Conservation (phyloP, 192 early-diverging fungal genomes). For the Linnemannia elongata region DNA sequence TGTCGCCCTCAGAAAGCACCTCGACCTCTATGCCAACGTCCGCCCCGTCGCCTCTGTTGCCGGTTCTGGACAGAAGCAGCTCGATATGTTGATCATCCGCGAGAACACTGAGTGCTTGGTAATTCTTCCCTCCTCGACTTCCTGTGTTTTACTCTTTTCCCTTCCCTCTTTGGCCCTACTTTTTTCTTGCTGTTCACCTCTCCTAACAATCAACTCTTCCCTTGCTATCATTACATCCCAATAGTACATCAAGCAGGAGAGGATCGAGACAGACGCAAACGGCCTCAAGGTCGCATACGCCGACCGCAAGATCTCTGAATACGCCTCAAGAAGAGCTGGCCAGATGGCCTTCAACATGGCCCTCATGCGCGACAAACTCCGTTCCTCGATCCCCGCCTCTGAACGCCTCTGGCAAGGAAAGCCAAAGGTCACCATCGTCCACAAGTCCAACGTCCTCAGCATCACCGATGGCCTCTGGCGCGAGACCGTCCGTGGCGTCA, state of each 20-base stretch:
- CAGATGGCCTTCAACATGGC: slow-evolving; percentile 96
- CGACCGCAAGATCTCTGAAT: slow-evolving; percentile 92
- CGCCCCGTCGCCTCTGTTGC: slow-evolving; percentile 89
- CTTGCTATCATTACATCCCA: background rate
- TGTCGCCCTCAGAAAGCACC: slow-evolving; percentile 93
- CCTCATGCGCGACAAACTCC: slow-evolving; percentile 78
- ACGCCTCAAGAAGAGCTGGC: slow-evolving; percentile 88
- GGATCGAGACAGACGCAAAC: slow-evolving; percentile 73
- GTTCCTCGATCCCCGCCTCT: slow-evolving; percentile 64
- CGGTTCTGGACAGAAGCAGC: slow-evolving; percentile 69
- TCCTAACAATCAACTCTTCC: background rate
- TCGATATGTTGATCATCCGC: slow-evolving; percentile 97
- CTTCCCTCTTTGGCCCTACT: background rate
- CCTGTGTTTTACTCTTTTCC: background rate
- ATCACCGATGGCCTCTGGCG: slow-evolving; percentile 97
- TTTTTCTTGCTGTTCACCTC: background rate
- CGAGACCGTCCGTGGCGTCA: slow-evolving; percentile 86
- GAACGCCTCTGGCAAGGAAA: slow-evolving; percentile 76
- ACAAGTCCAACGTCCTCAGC: slow-evolving; percentile 97
- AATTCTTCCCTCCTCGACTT: slow-evolving; percentile 32
- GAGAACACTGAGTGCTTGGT: slow-evolving; percentile 99
- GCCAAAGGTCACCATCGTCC: slow-evolving; percentile 92
- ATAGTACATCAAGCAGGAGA: slow-evolving; percentile 89
- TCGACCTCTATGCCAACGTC: slow-evolving; percentile 98
- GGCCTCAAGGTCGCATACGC: slow-evolving; percentile 84